Conservation (phyloP, 148 eudicot species). For the Rhododendron ovatum region DNA sequence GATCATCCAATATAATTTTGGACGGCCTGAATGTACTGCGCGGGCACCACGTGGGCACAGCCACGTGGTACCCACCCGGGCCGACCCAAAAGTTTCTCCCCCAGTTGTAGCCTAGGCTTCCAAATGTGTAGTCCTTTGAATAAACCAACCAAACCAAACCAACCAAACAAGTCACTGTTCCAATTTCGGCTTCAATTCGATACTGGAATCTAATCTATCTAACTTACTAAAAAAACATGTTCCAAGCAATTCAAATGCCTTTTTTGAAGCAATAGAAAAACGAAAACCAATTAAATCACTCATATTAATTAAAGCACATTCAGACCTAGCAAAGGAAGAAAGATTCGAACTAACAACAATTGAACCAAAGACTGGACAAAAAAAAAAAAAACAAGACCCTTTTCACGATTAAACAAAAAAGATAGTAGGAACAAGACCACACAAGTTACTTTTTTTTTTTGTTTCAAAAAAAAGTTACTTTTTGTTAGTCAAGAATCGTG, state of each 20-base stretch:
- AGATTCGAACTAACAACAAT: not conserved
- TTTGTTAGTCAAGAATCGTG: not conserved
- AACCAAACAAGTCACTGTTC: not conserved
- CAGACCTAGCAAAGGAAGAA: not conserved
- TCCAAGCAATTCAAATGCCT: not conserved
- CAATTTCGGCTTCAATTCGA: not conserved
- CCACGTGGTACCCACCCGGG: too few relatives aligned
- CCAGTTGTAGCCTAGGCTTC: not conserved
- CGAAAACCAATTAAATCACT: not conserved
- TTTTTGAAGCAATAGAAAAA: not conserved
- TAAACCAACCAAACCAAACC: not conserved
- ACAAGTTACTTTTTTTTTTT: not conserved
- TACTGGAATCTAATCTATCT: not conserved
- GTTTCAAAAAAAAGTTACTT: not conserved
- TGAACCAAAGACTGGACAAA: not conserved
- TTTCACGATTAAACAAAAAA: not conserved
- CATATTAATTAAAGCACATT: not conserved
- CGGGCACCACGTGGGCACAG: too few relatives aligned
- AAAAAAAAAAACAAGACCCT: not conserved
- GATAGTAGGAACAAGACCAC: not conserved
- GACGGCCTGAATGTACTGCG: accelerated
- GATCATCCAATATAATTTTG: too few relatives aligned
- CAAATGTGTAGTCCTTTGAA: not conserved
- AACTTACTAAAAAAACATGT: not conserved
- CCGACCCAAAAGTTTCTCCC: not conserved